phyloP scores from a whole-genome alignment of 2,329 filamentous ascomycete species.

The Cercospora zeina region DNA sequence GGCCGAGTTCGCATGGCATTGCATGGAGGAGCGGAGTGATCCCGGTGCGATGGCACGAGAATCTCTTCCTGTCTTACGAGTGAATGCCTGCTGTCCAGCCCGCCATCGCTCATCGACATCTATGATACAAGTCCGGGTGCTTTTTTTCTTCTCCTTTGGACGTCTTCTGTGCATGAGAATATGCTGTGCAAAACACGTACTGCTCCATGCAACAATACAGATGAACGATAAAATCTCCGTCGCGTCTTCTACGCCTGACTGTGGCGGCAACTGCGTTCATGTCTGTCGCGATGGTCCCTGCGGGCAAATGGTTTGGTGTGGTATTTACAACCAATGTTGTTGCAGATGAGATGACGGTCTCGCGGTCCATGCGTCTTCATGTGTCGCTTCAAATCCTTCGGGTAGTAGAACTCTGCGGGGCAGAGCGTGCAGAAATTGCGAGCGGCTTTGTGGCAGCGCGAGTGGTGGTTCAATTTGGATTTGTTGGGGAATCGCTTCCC shows the following conservation, averaged over 20 bases:
- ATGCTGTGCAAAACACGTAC: no score
- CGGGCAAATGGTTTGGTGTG: constrained; percentile 13
- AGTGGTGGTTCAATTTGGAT: constrained; percentile 10
- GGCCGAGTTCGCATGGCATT: background rate
- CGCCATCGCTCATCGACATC: no score
- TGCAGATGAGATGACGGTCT: constrained; percentile 14
- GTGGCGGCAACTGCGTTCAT: background rate
- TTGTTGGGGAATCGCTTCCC: constrained; percentile 1
- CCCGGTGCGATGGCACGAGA: no score
- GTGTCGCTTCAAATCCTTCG: constrained; percentile 14
- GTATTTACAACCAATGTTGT: constrained; percentile 12
- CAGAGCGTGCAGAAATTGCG: constrained; percentile 3
- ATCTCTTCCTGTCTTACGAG: no score
- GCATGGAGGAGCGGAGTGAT: no score
- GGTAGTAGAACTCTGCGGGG: constrained; percentile 6
- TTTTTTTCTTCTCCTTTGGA: no score
- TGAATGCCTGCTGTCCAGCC: no score
- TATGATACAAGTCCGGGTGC: no score
- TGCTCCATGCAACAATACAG: no score
- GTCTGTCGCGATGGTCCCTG: constrained; percentile 9
- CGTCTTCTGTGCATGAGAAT: no score
- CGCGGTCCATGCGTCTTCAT: constrained; percentile 13
- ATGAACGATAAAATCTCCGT: background rate
- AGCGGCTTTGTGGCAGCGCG: constrained; percentile 6
- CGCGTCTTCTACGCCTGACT: background rate